Evolutionary conservation across 2,329 filamentous ascomycete species (phyloP).

Genomic region (Calonectria montana): DNA sequence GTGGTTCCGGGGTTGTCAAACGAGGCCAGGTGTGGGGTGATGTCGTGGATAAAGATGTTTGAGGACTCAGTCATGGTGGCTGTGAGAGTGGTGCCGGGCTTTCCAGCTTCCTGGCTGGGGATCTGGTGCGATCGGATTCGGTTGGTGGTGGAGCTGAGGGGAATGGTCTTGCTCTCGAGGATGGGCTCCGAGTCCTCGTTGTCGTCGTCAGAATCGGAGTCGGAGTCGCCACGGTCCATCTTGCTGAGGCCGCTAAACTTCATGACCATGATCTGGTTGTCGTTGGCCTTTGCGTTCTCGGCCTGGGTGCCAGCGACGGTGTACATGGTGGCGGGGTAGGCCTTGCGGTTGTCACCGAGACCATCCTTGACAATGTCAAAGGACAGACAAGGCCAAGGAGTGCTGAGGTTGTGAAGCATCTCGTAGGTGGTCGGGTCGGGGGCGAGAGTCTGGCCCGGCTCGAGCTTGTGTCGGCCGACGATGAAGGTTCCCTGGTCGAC

Average conservation of each 20-base stretch:
- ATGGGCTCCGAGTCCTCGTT: slow-evolving; percentile 88
- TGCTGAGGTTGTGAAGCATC: slow-evolving; percentile 94
- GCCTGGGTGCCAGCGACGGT: slow-evolving; percentile 95
- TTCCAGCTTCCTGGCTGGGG: slow-evolving; percentile 75
- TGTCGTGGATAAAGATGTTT: slow-evolving; percentile 91
- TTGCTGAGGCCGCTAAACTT: slow-evolving; percentile 92
- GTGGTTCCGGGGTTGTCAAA: slow-evolving; percentile 90
- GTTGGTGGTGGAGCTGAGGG: slow-evolving; percentile 89
- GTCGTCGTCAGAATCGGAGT: slow-evolving; percentile 79
- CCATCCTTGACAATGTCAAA: slow-evolving; percentile 91
- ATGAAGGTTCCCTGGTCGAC: slow-evolving; percentile 96
- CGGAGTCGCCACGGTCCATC: slow-evolving; percentile 79
- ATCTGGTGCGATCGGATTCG: slow-evolving; percentile 89
- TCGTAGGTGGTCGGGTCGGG: slow-evolving; percentile 96
- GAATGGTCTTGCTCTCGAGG: slow-evolving; percentile 91
- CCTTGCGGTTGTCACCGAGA: slow-evolving; percentile 88
- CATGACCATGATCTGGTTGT: slow-evolving; percentile 96
- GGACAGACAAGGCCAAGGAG: slow-evolving; percentile 96
- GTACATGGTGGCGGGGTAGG: slow-evolving; percentile 96
- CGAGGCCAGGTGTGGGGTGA: slow-evolving; percentile 87
- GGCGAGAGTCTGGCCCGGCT: slow-evolving; percentile 88
- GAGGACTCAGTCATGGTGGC: slow-evolving; percentile 93
- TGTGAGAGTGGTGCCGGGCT: slow-evolving; percentile 83
- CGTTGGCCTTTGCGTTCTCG: slow-evolving; percentile 76
- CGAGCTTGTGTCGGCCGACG: slow-evolving; percentile 90